phyloP scores from a whole-genome alignment of 2,329 filamentous ascomycete genomes.

The Neurospora sp. region DNA sequence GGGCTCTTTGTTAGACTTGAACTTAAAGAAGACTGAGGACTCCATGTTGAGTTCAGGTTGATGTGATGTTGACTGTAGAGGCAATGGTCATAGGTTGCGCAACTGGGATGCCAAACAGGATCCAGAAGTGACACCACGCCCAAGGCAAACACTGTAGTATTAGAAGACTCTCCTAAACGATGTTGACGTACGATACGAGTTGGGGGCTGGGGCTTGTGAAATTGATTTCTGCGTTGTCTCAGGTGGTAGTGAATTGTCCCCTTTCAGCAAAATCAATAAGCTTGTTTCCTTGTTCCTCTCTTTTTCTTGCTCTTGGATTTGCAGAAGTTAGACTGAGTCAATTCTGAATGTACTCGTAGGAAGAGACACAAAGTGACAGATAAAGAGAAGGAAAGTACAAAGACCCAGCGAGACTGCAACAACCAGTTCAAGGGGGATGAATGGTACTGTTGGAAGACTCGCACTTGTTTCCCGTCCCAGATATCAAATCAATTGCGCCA shows the following conservation, averaged over 20 bases:
- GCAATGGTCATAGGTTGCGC: constrained; percentile 6
- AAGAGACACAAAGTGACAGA: constrained; percentile 24
- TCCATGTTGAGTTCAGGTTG: constrained; percentile 53
- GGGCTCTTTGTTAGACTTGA: constrained; percentile 96
- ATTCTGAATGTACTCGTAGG: constrained; percentile 41
- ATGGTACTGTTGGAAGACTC: constrained; percentile 11
- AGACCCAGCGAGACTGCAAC: constrained; percentile 19
- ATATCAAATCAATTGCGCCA: constrained; percentile 17
- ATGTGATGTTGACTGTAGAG: constrained; percentile 1
- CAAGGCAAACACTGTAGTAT: constrained; percentile 12
- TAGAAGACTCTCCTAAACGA: constrained; percentile 6
- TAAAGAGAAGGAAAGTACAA: constrained; percentile 26
- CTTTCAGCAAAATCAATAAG: constrained; percentile 12
- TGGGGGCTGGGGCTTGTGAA: constrained; percentile 8
- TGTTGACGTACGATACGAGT: constrained; percentile 11
- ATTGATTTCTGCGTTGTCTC: constrained; percentile 4
- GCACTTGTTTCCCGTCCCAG: constrained; percentile 12
- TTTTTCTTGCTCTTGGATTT: constrained; percentile 27
- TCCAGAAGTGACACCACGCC: constrained; percentile 9
- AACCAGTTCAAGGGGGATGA: constrained; percentile 19
- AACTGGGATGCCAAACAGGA: constrained; percentile 2
- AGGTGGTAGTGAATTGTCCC: constrained; percentile 13
- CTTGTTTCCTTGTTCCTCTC: constrained; percentile 17
- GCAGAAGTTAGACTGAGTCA: constrained; percentile 33
- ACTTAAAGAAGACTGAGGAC: constrained; percentile 99